Evolutionary conservation across 495 filamentous ascomycete genomes (phyloP), one percentile per base, ranked within the genome.

Genomic region (Hapsidospora chrysogenum): DNA sequence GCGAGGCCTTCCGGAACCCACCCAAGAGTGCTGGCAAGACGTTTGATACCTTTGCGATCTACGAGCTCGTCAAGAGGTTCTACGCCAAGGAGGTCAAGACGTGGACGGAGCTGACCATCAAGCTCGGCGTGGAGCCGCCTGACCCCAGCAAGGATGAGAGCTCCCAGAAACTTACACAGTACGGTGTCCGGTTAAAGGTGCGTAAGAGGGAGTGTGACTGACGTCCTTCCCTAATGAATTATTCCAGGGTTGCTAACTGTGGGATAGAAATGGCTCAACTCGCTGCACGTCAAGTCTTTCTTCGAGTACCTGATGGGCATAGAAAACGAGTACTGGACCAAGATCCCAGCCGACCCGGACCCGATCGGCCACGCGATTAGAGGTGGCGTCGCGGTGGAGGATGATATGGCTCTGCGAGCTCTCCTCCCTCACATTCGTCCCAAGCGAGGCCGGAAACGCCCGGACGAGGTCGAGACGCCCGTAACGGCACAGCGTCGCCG

Each of bases 141-240:
- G 77, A 76, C 40, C 55, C 73, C 39, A 76, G 80, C 34, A 86
- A 89, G 57, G 83, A 85, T 14, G 83, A 95, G 54, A 93, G 85
- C 50, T 76, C 85, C 2, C 89, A 97, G 53, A 97, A 94, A 52
- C 84, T 97, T 25, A 87, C 95, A 53, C 89, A 97, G 49, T 97
- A 97, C 58, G 84, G 85, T 33, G 89, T 95, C 22, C 66, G 89
- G 33, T 60, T 96, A 29, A 96, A 95, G 72, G 84, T 86, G 60
- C 40, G 61, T 49, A 7, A 15, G 31, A 3, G 31, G 5, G 4
- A 27, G 17, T 17, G 3, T 35, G 10, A 1, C 17, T 41, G 38
- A 92, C n/a, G n/a, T n/a, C n/a, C n/a, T n/a, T n/a, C n/a, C n/a
- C 80, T 72, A 87, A 38, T 95, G 87, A 87, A 92, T 97, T 81